These are phyloP conservation scores for Oryza brachyantha DNA, from an alignment of 176 grass and related monocot genomes.

Conservation along the genomic window DNA sequence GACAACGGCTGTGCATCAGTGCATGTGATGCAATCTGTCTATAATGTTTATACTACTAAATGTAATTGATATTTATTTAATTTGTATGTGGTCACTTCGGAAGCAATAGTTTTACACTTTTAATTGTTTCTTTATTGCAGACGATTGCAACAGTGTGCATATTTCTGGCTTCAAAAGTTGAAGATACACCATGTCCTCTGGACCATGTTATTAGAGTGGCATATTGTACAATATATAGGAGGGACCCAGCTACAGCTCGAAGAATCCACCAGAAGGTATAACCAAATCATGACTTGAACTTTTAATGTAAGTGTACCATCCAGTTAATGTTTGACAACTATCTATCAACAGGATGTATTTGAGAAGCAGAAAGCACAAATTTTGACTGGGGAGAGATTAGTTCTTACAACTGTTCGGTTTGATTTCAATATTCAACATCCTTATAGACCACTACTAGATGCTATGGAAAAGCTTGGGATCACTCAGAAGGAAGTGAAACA, in stretches of 20 bases:
- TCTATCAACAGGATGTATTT: slow-evolving; percentile 51
- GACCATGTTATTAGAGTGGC: slow-evolving; percentile 56
- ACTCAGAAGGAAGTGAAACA: slow-evolving; percentile 52
- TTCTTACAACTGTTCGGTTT: slow-evolving; percentile 72
- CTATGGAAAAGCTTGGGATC: slow-evolving; percentile 64
- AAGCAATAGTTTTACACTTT: neutral
- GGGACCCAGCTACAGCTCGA: slow-evolving; percentile 34
- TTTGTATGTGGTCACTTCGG: neutral
- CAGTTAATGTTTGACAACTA: slow-evolving; percentile 19
- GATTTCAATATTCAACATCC: slow-evolving; percentile 78
- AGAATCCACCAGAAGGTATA: slow-evolving; percentile 48
- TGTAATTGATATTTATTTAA: neutral
- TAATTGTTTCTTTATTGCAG: slow-evolving; percentile 36
- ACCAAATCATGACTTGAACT: slow-evolving; percentile 9
- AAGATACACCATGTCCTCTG: slow-evolving; percentile 53
- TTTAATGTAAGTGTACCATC: neutral
- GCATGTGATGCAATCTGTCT: neutral
- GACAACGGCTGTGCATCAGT: neutral
- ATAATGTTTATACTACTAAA: slow-evolving; percentile 9
- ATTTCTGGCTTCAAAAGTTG: slow-evolving; percentile 76
- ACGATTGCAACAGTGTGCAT: slow-evolving; percentile 60
- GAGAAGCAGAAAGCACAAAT: slow-evolving; percentile 68
- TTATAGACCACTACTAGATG: slow-evolving; percentile 70
- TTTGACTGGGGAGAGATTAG: slow-evolving; percentile 58
- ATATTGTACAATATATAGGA: slow-evolving; percentile 55